A percentile compares a stretch with the other conserved stretches of the same genome.
Conservation (phyloP, 495 filamentous ascomycete genomes). For the Aspergillus olivimuriae region DNA sequence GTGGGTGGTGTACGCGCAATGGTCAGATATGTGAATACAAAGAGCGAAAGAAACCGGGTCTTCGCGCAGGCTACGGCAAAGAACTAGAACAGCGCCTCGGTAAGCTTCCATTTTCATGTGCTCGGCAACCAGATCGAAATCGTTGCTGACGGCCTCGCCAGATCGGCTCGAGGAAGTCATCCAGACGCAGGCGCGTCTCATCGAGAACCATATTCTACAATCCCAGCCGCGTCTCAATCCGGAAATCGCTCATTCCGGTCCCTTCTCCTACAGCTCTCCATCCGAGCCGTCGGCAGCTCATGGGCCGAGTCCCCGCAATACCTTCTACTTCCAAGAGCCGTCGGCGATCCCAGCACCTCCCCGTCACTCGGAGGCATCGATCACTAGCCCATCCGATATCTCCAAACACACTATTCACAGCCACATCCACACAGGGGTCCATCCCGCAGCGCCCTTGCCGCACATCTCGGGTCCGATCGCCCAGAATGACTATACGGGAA, state of each 20-base stretch:
- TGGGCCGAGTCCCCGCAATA: slow-evolving; percentile 30
- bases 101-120: slow-evolving; percentile 12
- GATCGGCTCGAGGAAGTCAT: slow-evolving; percentile 46
- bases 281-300: slow-evolving; percentile 36
- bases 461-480: slow-evolving; percentile 15
- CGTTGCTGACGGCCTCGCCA: slow-evolving; percentile 7
- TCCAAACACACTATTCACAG: slow-evolving; percentile 26
- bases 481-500: slow-evolving; percentile 33
- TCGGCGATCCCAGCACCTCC: slow-evolving; percentile 20
- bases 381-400: slow-evolving; percentile 32
- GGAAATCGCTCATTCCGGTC: slow-evolving; percentile 21
- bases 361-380: slow-evolving; percentile 26
- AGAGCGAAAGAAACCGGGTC: slow-evolving; percentile 77
- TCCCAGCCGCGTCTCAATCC: slow-evolving; percentile 17
- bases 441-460: slow-evolving; percentile 18
- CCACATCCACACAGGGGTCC: slow-evolving; percentile 17
- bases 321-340: slow-evolving; percentile 34
- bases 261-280: slow-evolving; percentile 36
- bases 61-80: slow-evolving; percentile 79
- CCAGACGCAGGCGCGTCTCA: slow-evolving; percentile 38
- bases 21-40: slow-evolving; percentile 73
- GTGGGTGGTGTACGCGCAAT: slow-evolving; percentile 84
- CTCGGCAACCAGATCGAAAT: background rate
- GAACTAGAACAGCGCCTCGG: slow-evolving; percentile 76
- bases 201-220: slow-evolving; percentile 45